Conservation (phyloP, 2,329 filamentous ascomycete genomes). For the Magnaporthiopsis poae region DNA sequence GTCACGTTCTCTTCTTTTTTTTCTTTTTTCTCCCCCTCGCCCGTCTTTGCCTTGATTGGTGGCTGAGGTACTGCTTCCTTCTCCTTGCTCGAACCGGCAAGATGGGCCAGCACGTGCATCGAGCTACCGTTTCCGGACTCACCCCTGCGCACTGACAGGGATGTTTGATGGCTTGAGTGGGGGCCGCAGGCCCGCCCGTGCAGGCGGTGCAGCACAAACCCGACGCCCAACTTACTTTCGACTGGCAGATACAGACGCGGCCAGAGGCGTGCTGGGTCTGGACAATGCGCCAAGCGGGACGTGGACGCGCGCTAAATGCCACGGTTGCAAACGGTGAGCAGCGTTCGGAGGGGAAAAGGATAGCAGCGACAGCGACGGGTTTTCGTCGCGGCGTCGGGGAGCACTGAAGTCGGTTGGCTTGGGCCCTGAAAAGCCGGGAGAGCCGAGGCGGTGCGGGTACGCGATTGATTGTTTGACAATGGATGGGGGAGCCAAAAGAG, state of each 20-base stretch:
- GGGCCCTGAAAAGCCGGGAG: neutral
- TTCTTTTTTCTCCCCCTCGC: neutral
- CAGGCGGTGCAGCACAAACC: neutral
- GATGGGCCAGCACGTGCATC: slow-evolving; percentile 5
- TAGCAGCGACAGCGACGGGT: neutral
- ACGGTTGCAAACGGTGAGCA: neutral
- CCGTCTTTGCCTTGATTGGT: neutral
- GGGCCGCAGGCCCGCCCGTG: neutral
- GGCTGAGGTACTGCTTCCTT: neutral
- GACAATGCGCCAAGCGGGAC: neutral
- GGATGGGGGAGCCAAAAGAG: neutral
- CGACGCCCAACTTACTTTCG: neutral
- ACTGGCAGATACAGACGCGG: neutral
- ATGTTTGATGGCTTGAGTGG: slow-evolving; percentile 5
- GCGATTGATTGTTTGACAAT: neutral
- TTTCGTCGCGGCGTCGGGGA: neutral
- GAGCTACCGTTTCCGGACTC: slow-evolving; percentile 5
- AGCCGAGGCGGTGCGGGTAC: neutral
- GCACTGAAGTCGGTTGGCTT: too few species aligned
- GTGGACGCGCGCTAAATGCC: neutral
- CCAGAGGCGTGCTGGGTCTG: neutral
- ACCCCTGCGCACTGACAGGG: slow-evolving; percentile 8
- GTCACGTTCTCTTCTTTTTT: slow-evolving; percentile 5
- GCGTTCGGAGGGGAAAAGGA: neutral
- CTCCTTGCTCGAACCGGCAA: slow-evolving; percentile 1